These are phyloP conservation scores for Macrocybe gigantea DNA, from an alignment of 768 basidiomycete species.

Conservation along the genomic window DNA sequence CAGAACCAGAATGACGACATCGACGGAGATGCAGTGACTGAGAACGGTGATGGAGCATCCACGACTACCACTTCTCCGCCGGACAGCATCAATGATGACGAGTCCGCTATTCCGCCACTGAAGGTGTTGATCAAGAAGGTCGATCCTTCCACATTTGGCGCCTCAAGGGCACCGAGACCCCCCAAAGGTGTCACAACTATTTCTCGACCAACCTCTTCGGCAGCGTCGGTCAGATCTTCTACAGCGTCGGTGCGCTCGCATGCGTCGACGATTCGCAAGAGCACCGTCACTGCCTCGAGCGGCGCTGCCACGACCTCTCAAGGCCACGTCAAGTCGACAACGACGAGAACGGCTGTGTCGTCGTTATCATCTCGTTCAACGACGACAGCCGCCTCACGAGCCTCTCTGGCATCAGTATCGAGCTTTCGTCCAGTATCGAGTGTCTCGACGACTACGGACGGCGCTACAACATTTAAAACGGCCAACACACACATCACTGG, in stretches of 20 bases:
- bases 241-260: conserved; percentile 17
- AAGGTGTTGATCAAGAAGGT: conserved; percentile 10
- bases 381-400: background rate
- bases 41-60: background rate
- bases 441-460: conserved; percentile 14
- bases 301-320: conserved; percentile 4
- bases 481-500: conserved; percentile 24
- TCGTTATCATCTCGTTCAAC: conserved; percentile 11
- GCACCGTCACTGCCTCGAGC: conserved; percentile 9
- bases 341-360: conserved; percentile 13
- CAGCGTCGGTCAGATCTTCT: conserved; percentile 26
- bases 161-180: conserved; percentile 1
- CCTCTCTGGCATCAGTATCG: background rate
- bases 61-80: conserved; percentile 4
- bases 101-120: background rate
- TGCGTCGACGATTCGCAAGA: conserved; percentile 24
- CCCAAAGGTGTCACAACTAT: background rate
- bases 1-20: conserved; percentile 5
- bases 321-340: conserved; percentile 6
- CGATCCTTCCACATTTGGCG: background rate
- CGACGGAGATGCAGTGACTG: background rate
- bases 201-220: conserved; percentile 22
- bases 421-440: conserved; percentile 1
- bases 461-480: conserved; percentile 34
- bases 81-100: conserved; percentile 8